phyloP scores from a whole-genome alignment of 2,329 filamentous ascomycete genomes.

The Annulohypoxylon truncatum region DNA sequence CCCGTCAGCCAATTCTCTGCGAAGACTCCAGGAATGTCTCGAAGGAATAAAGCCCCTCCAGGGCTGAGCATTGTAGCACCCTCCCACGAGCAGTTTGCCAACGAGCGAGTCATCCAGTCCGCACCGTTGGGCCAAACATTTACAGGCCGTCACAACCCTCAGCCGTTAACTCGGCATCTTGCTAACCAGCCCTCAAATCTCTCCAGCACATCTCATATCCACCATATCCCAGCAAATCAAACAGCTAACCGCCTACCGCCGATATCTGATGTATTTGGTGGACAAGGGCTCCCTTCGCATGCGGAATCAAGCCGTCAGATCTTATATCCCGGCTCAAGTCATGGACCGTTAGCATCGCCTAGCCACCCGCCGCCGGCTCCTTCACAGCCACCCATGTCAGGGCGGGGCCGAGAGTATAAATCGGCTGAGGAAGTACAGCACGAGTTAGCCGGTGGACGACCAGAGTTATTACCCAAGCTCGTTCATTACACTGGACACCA shows the following conservation, averaged over 20 bases:
- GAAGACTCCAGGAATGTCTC: conserved; percentile 78
- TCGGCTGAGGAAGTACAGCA: conserved; percentile 96
- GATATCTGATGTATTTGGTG: conserved; percentile 89
- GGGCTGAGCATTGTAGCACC: conserved; percentile 96
- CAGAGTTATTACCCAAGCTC: conserved; percentile 90
- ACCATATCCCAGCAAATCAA: conserved; percentile 87
- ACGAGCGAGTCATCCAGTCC: conserved; percentile 96
- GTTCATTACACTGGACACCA: conserved; percentile 96
- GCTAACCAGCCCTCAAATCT: conserved; percentile 85
- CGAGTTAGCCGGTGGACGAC: conserved; percentile 88
- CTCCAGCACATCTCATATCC: conserved; percentile 87
- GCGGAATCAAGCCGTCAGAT: conserved; percentile 62
- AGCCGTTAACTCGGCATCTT: conserved; percentile 80
- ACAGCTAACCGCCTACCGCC: conserved; percentile 93
- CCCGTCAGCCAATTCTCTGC: conserved; percentile 62
- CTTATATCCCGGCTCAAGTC: conserved; percentile 70
- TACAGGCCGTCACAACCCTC: conserved; percentile 85
- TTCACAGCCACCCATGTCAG: conserved; percentile 63
- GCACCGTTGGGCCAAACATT: conserved; percentile 95
- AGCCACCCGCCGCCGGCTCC: conserved; percentile 71
- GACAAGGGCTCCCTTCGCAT: conserved; percentile 76
- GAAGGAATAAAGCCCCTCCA: conserved; percentile 83
- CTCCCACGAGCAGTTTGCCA: conserved; percentile 89
- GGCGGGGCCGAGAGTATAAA: conserved; percentile 85
- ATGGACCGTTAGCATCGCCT: conserved; percentile 81